Percentiles rank a stretch among this genome's conserved stretches.
phyloP scores from a whole-genome alignment of 2,329 filamentous ascomycete species.

The Hymenoscyphus linearis region DNA sequence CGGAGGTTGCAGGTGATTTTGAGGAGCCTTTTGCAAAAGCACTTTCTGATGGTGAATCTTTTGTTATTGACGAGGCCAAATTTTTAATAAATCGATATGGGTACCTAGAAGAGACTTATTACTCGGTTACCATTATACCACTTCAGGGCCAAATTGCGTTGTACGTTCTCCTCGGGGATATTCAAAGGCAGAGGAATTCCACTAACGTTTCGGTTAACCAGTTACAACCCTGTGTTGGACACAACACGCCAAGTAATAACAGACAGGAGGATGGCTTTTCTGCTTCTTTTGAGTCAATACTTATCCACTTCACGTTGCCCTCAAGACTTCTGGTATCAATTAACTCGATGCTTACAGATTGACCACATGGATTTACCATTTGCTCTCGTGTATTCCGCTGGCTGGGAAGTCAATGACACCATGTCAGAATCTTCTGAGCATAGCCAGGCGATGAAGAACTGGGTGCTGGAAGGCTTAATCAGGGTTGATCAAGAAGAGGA shows the following conservation, averaged over 20 bases:
- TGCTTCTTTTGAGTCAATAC: slow-evolving; percentile 35
- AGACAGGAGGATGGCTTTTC: slow-evolving; percentile 34
- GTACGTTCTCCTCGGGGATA: slow-evolving; percentile 21
- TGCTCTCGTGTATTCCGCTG: slow-evolving; percentile 32
- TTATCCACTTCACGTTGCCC: slow-evolving; percentile 26
- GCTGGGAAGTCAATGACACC: slow-evolving; percentile 23
- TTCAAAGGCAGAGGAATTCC: no score
- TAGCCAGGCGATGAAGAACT: slow-evolving; percentile 13
- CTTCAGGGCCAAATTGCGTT: slow-evolving; percentile 20
- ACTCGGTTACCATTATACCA: slow-evolving; percentile 22
- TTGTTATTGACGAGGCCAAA: slow-evolving; percentile 24
- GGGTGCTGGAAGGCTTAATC: slow-evolving; percentile 21
- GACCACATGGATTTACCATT: slow-evolving; percentile 32
- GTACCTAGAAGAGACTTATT: slow-evolving; percentile 36
- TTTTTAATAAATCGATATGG: slow-evolving; percentile 33
- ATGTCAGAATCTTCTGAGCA: slow-evolving; percentile 18
- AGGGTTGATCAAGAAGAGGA: slow-evolving; percentile 9
- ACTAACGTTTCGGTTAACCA: neutral
- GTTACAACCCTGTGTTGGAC: slow-evolving; percentile 23
- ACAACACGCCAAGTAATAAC: slow-evolving; percentile 20
- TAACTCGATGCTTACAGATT: slow-evolving; percentile 23
- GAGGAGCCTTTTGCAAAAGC: slow-evolving; percentile 28
- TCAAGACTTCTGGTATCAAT: slow-evolving; percentile 33
- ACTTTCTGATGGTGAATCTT: slow-evolving; percentile 24
- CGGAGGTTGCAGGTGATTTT: slow-evolving; percentile 33